Evolutionary conservation across 768 basidiomycete species (phyloP), one percentile per base, ranked within the genome.

Genomic region (Leccinum obscurum): DNA sequence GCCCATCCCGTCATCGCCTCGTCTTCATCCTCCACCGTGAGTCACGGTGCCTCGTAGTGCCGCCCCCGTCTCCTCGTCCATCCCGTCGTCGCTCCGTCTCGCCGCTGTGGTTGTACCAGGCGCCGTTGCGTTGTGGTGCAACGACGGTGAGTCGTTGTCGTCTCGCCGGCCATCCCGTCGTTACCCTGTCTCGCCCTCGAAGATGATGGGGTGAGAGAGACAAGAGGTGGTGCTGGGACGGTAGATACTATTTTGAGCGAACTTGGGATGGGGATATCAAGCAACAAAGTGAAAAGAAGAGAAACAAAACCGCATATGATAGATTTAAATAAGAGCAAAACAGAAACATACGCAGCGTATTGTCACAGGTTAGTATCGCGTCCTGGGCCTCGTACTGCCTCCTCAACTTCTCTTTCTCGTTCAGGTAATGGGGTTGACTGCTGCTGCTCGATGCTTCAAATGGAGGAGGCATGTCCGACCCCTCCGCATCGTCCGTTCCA

Each of bases 181-280:
- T 24, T 24, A 24, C 24, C 24, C 24, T 24, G 24, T 24, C 24
- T 24, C 24, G 24, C 24, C 80, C 68, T 93, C 90, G 26, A 91
- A 89, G 57, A 90, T 85, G 34, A 90, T 93, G 35, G 92, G 92
- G 1, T 93, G 61, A 92, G 77, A 15, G 92, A 95, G 10, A 95
- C 85, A 6, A 93, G 79, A 1, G 93, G 93, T 15, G 92, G 92
- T 0, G 93, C 92, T 14, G 83, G 83, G 58, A 80, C 80, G 6
- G 83, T 67, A 7, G 74, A 77, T 7, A 82, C 78, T 28, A 83
- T 77, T 56, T 78, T 75, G 49, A 92, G 75, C 3, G 88, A 82
- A 62, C 78, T 80, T 14, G 84, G 84, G 53, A 24, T 24, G n/a
- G n/a, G n/a, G n/a, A n/a, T n/a, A n/a, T n/a, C n/a, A n/a, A 50